Base-by-base conservation (phyloP, 2,329 filamentous ascomycete species). In the Dactylellina sp. region DNA sequence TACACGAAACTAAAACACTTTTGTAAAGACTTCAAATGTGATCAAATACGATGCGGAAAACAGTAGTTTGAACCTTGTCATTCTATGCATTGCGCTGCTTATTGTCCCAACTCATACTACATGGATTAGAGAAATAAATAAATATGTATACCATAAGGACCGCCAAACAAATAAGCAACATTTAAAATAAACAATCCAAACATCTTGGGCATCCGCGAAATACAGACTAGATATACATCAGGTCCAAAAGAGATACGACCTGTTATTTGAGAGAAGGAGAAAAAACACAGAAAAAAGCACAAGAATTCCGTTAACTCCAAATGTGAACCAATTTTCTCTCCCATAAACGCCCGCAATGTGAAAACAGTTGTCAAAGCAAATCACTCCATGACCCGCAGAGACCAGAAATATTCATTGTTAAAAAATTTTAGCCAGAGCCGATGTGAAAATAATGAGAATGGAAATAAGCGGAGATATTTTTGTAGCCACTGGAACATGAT, bases 381-480 rank as follows among this genome's bases (percentile, higher is more conserved):
- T 28, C 64, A 53, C 55, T 57, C 65, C 65, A 71, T 71, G 47
- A 56, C 56, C 56, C 20, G 65, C 42, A 62, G 56, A 71, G 65
- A 42, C 42, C 32, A 37, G 7, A 22, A 55, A 62, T 24, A 49
- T n/a, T 12, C 25, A 60, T 37, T 11, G 20, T n/a, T 24, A 68
- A n/a, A 56, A 49, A 46, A n/a, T n/a, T 68, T 46, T 53, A 52
- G 52, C 42, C 35, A 18, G 7, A n/a, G 47, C 55, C 22, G 28
- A 39, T 32, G 6, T 7, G 28, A 37, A 18, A 60, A 20, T 28
- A 53, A 6, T 7, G 28, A 37, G n/a, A 60, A 20, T 28, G 47
- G 52, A 53, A 53, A 60, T 50, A 71, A 71, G 66, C 60, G 66
- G 66, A 71, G 66, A 71, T 71, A 40, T 59, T 37, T 47, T 57